Conservation (phyloP, 1,284 basidiomycete species). For the Cryptococcus neoformans region DNA sequence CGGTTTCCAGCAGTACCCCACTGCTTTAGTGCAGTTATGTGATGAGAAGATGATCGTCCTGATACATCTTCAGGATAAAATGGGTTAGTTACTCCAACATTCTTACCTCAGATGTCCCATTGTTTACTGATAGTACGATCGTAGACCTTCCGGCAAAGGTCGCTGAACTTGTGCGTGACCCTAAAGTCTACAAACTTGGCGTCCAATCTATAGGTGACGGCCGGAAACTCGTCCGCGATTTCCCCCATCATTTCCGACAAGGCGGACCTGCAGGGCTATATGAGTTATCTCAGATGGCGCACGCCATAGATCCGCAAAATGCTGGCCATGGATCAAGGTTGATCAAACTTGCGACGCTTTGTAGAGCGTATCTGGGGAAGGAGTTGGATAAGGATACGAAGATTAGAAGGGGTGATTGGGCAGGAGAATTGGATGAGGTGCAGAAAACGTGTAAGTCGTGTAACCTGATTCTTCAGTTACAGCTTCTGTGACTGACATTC, state of each 20-base stretch:
- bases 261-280: constrained; percentile 27
- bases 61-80: constrained; percentile 40
- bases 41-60: constrained; percentile 44
- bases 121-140: not conserved
- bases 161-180: constrained; percentile 35
- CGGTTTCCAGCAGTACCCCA: constrained; percentile 27
- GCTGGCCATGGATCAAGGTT: constrained; percentile 26
- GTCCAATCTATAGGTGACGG: constrained; percentile 47
- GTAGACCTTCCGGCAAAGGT: constrained; percentile 34
- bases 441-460: constrained; percentile 45
- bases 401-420: constrained; percentile 45
- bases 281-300: constrained; percentile 44
- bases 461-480: not conserved
- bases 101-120: not conserved
- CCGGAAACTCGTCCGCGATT: constrained; percentile 45
- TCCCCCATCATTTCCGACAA: constrained; percentile 21
- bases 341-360: constrained; percentile 43
- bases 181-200: constrained; percentile 40
- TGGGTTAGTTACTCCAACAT: constrained; percentile 20
- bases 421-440: constrained; percentile 18
- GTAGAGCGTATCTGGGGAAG: constrained; percentile 35
- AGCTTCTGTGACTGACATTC: not conserved
- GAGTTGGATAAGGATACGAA: constrained; percentile 32
- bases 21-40: constrained; percentile 47
- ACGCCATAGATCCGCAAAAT: constrained; percentile 33